Percentiles rank a stretch among this genome's conserved stretches.
These are phyloP conservation scores for Candida coquimbonensis DNA, from an alignment of 805 yeast species.

Conservation along the genomic window DNA sequence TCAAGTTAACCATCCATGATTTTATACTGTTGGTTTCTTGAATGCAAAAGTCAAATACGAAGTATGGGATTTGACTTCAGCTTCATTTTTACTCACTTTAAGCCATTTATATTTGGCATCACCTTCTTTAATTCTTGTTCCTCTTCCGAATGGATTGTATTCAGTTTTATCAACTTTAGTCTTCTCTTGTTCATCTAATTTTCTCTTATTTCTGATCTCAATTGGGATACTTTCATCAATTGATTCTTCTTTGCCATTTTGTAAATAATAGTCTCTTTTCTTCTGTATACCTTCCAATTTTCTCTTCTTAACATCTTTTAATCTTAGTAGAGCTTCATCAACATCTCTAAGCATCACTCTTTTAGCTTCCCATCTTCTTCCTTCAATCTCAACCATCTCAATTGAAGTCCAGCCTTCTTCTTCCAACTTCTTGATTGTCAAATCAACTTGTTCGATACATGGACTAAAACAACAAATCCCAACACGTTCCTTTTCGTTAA, in stretches of 20 bases:
- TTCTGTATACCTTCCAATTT: slow-evolving; percentile 59
- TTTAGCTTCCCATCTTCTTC: slow-evolving; percentile 82
- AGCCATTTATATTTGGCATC: slow-evolving; percentile 75
- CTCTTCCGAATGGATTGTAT: slow-evolving; percentile 91
- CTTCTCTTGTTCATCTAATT: slow-evolving; percentile 16
- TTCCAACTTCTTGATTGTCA: slow-evolving; percentile 71
- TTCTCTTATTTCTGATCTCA: slow-evolving; percentile 22
- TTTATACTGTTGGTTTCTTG: slow-evolving; percentile 23
- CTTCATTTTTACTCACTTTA: slow-evolving; percentile 75
- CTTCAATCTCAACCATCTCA: slow-evolving; percentile 88
- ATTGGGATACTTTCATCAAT: slow-evolving; percentile 16
- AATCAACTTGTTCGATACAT: slow-evolving; percentile 93
- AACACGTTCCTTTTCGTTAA: slow-evolving; percentile 45
- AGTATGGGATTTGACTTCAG: slow-evolving; percentile 89
- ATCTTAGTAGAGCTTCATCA: slow-evolving; percentile 71
- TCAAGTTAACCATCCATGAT: background rate
- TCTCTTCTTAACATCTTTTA: slow-evolving; percentile 72
- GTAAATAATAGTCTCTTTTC: slow-evolving; percentile 30
- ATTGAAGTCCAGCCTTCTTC: slow-evolving; percentile 75
- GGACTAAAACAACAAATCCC: slow-evolving; percentile 95
- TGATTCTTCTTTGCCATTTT: slow-evolving; percentile 17
- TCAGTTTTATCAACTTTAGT: slow-evolving; percentile 38
- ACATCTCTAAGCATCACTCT: slow-evolving; percentile 79
- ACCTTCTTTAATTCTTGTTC: slow-evolving; percentile 80
- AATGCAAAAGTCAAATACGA: slow-evolving; percentile 89